Conservation (phyloP, 2,329 filamentous ascomycete species). For the Aspergillus udagawae region DNA sequence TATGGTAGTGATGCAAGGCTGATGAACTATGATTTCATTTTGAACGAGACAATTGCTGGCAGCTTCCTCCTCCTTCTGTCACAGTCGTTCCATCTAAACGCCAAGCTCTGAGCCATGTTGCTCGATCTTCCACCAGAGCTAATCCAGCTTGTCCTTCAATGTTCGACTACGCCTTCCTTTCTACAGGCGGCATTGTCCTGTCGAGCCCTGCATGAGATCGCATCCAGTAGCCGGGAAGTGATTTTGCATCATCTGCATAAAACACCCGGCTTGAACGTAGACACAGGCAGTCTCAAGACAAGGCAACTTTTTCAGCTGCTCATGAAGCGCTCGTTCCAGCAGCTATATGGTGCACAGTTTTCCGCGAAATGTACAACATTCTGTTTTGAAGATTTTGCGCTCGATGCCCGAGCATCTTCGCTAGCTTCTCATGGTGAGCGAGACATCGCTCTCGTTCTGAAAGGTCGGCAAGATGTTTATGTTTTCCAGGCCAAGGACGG, state of each 20-base stretch:
- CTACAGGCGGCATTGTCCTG: conserved; percentile 37
- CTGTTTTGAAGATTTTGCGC: conserved; percentile 19
- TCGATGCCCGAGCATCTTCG: conserved; percentile 34
- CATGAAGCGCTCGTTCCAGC: conserved; percentile 23
- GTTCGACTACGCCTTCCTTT: conserved; percentile 32
- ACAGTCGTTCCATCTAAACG: conserved; percentile 4
- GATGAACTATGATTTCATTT: background rate
- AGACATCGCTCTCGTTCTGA: conserved; percentile 27
- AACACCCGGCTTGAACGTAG: conserved; percentile 29
- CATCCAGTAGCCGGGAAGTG: conserved; percentile 31
- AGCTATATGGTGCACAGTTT: conserved; percentile 36
- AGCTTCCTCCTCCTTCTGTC: background rate
- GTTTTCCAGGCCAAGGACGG: conserved; percentile 22
- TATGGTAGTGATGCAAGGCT: background rate
- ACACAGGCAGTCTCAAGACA: conserved; percentile 15
- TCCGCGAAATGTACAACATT: conserved; percentile 28
- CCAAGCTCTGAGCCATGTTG: conserved; percentile 20
- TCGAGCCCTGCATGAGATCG: conserved; percentile 32
- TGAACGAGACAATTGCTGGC: background rate
- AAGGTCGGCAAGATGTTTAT: conserved; percentile 25
- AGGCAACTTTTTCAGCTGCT: conserved; percentile 31
- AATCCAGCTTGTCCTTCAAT: conserved; percentile 34
- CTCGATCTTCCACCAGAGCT: conserved; percentile 38
- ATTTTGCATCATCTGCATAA: conserved; percentile 34
- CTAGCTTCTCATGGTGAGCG: conserved; percentile 17